A percentile compares a stretch with the other conserved stretches of the same genome.
Conservation (phyloP, 1,139 yeast species). For the Candida sp. region DNA sequence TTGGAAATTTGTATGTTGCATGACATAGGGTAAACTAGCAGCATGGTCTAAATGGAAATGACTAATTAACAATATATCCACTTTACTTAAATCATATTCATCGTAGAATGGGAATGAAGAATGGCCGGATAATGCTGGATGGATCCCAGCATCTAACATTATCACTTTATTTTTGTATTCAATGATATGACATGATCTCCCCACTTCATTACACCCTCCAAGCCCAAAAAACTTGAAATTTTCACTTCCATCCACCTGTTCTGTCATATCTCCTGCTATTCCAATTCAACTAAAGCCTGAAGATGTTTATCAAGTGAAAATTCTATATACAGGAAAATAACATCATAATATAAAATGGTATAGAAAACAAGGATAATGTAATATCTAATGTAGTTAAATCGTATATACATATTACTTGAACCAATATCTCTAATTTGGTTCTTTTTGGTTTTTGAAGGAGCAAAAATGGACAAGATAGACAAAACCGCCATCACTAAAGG, state of each 20-base stretch:
- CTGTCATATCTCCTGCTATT: conserved; percentile 3
- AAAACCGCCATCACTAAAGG: too few relatives aligned
- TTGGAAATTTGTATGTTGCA: conserved; percentile 92
- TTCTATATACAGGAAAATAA: not conserved
- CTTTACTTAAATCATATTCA: conserved; percentile 85
- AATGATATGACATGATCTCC: conserved; percentile 90
- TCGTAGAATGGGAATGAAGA: conserved; percentile 94
- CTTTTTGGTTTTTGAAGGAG: too few relatives aligned
- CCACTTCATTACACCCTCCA: conserved; percentile 99
- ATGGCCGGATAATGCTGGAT: conserved; percentile 90
- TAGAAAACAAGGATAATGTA: too few relatives aligned
- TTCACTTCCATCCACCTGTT: conserved; percentile 25
- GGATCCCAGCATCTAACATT: conserved; percentile 98
- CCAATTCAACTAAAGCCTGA: not conserved
- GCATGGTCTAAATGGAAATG: conserved; percentile 98
- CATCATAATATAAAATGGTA: too few relatives aligned
- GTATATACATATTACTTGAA: too few relatives aligned
- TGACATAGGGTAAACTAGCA: conserved; percentile 94
- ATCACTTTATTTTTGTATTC: conserved; percentile 95
- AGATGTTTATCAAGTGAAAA: not conserved
- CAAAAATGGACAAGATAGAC: too few relatives aligned
- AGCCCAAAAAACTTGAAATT: conserved; percentile 74
- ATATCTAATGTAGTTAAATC: too few relatives aligned
- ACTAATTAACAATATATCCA: conserved; percentile 82
- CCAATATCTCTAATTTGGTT: too few relatives aligned